Conservation (phyloP, 495 filamentous ascomycete species). For the Xanthoparmelia taractica region DNA sequence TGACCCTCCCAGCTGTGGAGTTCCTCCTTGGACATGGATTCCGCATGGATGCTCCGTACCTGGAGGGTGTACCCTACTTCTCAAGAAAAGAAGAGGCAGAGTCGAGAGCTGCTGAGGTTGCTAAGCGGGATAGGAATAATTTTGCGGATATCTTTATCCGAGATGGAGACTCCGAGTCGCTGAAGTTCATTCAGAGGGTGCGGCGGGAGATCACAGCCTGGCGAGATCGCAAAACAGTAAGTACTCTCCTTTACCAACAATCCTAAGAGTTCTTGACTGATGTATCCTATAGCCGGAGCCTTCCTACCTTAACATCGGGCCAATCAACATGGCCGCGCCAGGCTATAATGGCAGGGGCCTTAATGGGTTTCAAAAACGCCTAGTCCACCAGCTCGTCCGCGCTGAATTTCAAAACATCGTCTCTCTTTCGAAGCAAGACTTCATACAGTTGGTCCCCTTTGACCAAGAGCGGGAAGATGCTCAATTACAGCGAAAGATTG, state of each 20-base stretch:
- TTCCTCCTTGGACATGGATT: slow-evolving; percentile 61
- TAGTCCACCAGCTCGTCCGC: slow-evolving; percentile 62
- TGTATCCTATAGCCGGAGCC: slow-evolving; percentile 25
- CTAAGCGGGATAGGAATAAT: slow-evolving; percentile 32
- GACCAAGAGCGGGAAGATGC: slow-evolving; percentile 43
- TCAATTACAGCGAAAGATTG: slow-evolving; percentile 33
- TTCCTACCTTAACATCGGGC: slow-evolving; percentile 36
- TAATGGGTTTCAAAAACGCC: slow-evolving; percentile 50
- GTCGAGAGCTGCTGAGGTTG: slow-evolving; percentile 33
- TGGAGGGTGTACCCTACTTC: slow-evolving; percentile 58
- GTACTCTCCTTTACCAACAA: background rate
- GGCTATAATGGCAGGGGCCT: slow-evolving; percentile 24
- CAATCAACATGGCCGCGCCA: slow-evolving; percentile 15
- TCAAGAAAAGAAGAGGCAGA: slow-evolving; percentile 54
- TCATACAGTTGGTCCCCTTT: slow-evolving; percentile 45
- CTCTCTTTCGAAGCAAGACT: slow-evolving; percentile 38
- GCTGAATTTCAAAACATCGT: slow-evolving; percentile 53
- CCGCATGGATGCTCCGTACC: slow-evolving; percentile 49
- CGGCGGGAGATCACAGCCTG: slow-evolving; percentile 45
- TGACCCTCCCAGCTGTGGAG: slow-evolving; percentile 41
- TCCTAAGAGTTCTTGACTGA: background rate
- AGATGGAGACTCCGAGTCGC: slow-evolving; percentile 45
- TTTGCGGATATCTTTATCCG: slow-evolving; percentile 45
- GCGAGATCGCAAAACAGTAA: slow-evolving; percentile 25
- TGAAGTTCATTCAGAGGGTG: slow-evolving; percentile 48